Evolutionary conservation across 306 rosid species (phyloP), one percentile per base, ranked within the genome.

Genomic region (Astragalus glycyphyllos): DNA sequence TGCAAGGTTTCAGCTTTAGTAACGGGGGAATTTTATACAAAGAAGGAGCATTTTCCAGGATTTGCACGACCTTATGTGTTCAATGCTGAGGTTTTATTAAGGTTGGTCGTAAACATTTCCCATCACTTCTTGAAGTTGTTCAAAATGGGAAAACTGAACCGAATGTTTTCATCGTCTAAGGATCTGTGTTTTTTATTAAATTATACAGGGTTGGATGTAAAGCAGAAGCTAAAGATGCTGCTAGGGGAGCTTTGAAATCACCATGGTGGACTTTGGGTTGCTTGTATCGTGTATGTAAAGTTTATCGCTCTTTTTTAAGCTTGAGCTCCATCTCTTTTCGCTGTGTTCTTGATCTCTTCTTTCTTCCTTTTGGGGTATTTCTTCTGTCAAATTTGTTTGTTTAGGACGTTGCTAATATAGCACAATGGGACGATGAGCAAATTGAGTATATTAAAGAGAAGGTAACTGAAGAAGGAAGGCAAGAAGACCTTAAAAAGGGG

Each of bases 181-280:
- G 65, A 71, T 38, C 20, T 11, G 54, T 42, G 3, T 40, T 58
- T 58, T 10, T 38, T 65, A 11, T 47, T 1, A 15, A 49, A 49
- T 55, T 65, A 45, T 60, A 68, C 67, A 94, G 98, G 82, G 96
- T 89, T 72, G 96, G 97, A 44, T 95, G 94, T 37, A 81, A 78
- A 10, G 67, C 41, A 56, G 98, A 94, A 90, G 94, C 97, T 57
- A 94, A 87, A 79, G 97, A 94, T 70, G 98, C 97, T 61, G 97
- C 96, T 37, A 83, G 96, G 76, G 97, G 92, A 20, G 97, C 98
- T 71, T 79, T 93, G 79, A 90, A 87, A 68, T 88, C 97, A 63
- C 96, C 96, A 26, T 88, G 98, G 97, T 94, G 98, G 97, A 94
- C 98, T 62, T 79, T 94, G n/a, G 96, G 97, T 38, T 94, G 97